Conservation (phyloP, 2,329 filamentous ascomycete genomes). For the Conoideocrella luteorostrata region DNA sequence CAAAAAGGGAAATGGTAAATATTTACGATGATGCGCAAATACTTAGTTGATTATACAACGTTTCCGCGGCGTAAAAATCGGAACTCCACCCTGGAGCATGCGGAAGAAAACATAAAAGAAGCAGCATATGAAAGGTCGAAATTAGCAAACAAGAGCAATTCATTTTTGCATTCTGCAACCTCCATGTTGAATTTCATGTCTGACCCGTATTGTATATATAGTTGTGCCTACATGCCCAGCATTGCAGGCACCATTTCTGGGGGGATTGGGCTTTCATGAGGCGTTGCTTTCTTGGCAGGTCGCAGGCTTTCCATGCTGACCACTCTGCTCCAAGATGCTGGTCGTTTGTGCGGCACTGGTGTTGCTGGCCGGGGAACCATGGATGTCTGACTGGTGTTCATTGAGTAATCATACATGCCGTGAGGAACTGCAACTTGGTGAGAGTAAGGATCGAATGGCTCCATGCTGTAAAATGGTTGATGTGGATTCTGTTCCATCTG, state of each 20-base stretch:
- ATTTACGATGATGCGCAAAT: too few relatives aligned
- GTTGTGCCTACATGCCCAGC: slow-evolving; percentile 18
- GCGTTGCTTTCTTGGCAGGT: slow-evolving; percentile 27
- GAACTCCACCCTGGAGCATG: too few relatives aligned
- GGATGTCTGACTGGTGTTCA: slow-evolving; percentile 18
- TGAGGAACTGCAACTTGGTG: slow-evolving; percentile 11
- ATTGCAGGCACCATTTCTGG: slow-evolving; percentile 18
- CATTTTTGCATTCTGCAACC: too few relatives aligned
- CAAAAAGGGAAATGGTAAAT: too few relatives aligned
- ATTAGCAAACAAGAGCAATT: too few relatives aligned
- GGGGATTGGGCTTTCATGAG: slow-evolving; percentile 20
- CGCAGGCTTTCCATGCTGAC: slow-evolving; percentile 31
- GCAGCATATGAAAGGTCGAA: too few relatives aligned
- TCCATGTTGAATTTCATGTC: too few relatives aligned
- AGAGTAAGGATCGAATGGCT: slow-evolving; percentile 10
- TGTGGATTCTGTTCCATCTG: slow-evolving; percentile 24
- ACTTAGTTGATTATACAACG: too few relatives aligned
- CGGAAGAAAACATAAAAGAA: too few relatives aligned
- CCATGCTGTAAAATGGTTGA: slow-evolving; percentile 17
- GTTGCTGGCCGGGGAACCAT: slow-evolving; percentile 29
- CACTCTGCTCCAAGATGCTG: slow-evolving; percentile 32
- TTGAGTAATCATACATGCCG: slow-evolving; percentile 19
- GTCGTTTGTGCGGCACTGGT: slow-evolving; percentile 31
- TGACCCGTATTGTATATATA: neutral
- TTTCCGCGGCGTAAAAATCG: too few relatives aligned